phyloP scores from a whole-genome alignment of 345 rosid genomes.

The Eutrema heterophyllum region DNA sequence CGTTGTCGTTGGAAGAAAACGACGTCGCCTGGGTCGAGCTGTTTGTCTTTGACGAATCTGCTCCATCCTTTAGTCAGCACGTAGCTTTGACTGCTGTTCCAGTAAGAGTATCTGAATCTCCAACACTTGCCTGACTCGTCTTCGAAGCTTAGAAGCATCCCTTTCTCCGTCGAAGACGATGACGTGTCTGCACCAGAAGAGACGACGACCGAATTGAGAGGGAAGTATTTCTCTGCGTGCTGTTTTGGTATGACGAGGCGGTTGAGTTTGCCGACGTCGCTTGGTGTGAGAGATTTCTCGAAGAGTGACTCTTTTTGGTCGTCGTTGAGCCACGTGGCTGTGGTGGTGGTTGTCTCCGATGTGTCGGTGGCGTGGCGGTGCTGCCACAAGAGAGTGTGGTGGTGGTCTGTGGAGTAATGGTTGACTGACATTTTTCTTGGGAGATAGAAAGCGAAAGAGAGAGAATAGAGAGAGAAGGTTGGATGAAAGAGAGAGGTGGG shows the following conservation, averaged over 20 bases:
- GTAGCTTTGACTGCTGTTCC: conserved; percentile 83
- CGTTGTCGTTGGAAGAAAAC: conserved; percentile 61
- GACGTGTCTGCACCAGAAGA: not conserved
- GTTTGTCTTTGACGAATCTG: conserved; percentile 80
- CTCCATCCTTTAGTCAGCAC: conserved; percentile 94
- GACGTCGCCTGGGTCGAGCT: conserved; percentile 71
- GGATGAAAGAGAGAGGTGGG: conserved; percentile 31
- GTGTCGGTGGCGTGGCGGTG: conserved; percentile 33
- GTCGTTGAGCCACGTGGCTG: conserved; percentile 15
- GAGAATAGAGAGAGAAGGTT: conserved; percentile 8
- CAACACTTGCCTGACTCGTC: conserved; percentile 78
- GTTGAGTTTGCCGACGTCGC: conserved; percentile 91
- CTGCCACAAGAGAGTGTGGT: conserved; percentile 33
- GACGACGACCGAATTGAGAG: conserved; percentile 40
- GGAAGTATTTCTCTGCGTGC: conserved; percentile 83
- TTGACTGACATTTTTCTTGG: conserved; percentile 41
- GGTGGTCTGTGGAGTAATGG: conserved; percentile 44
- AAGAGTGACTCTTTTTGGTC: conserved; percentile 50
- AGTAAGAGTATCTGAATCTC: conserved; percentile 81
- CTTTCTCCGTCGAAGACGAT: conserved; percentile 22
- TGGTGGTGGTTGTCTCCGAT: conserved; percentile 17
- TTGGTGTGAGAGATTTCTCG: conserved; percentile 77
- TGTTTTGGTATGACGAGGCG: conserved; percentile 86
- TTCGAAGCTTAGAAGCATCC: conserved; percentile 60
- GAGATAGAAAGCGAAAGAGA: conserved; percentile 21